A percentile compares a stretch with the other conserved stretches of the same genome.
phyloP scores from a whole-genome alignment of 164 flowering plant genomes.

The Paratinospora sagittata region DNA sequence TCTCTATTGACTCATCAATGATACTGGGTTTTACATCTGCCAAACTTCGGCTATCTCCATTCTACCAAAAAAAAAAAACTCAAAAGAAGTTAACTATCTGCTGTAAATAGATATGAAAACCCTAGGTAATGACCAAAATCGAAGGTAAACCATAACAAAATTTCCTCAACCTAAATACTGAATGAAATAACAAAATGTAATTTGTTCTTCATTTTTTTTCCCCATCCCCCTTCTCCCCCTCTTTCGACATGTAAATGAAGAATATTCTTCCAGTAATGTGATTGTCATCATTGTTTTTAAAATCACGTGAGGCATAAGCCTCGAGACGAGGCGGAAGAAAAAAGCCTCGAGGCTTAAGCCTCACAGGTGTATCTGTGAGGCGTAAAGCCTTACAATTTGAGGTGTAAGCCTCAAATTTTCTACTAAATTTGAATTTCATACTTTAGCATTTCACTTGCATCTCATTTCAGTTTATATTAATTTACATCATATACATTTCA shows the following conservation, averaged over 20 bases:
- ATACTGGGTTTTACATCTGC: slow-evolving; percentile 57
- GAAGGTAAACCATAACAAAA: not conserved
- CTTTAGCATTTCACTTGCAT: no score
- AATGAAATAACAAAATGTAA: not conserved
- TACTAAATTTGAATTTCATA: no score
- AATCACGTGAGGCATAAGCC: no score
- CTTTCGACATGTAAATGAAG: not conserved
- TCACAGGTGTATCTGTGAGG: no score
- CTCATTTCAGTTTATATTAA: no score
- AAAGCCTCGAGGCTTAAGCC: no score
- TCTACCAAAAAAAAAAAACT: slow-evolving; percentile 32
- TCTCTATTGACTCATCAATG: slow-evolving; percentile 52
- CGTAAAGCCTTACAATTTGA: no score
- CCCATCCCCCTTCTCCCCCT: not conserved
- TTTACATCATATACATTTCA: no score
- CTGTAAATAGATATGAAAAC: not conserved
- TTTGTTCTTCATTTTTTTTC: not conserved
- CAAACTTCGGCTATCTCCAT: slow-evolving; percentile 44
- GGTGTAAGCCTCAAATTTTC: no score
- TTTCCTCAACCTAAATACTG: not conserved
- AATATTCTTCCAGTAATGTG: not conserved
- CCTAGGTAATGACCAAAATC: not conserved
- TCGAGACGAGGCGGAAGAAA: no score
- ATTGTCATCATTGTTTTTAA: no score
- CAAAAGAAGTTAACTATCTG: slow-evolving; percentile 6